Evolutionary conservation across 2,329 filamentous ascomycete species (phyloP), one percentile per base, ranked within the genome.

Genomic region (Trichophyton rubrum): DNA sequence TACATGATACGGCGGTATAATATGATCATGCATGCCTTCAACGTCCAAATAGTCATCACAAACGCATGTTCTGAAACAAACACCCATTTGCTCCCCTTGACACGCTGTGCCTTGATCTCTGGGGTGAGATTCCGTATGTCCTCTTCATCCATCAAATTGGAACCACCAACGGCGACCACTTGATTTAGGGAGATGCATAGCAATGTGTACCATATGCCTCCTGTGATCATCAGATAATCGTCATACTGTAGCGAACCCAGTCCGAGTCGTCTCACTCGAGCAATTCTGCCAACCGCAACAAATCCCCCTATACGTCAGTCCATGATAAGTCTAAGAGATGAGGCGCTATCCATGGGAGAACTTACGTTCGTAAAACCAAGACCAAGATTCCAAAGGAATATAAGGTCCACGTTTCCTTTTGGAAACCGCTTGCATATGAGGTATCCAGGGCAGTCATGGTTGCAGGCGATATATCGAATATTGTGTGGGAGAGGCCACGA

Each of bases 11-110:
- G 76, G 35, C 72, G 69, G 68, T 80, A 81, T 66, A 82, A 79
- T 43, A 80, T 71, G 64, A 82, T 69, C 68, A 83, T 75, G 66
- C 79, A 81, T 24, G 75, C 71, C 64, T 83, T 83, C 64, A 80
- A 72, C 15, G 75, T 68, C 79, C 80, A 83, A 35, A 75, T 68
- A 3, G 71, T 69, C n/a, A 83, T 73, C 17, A 85, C 74, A 73
- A 87, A 86, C 66, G 80, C 78, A 70, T 85, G 77, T 64, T 86
- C 83, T 2, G 82, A 80, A 7, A 84, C 78, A 41, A 85, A 74
- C 0, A 85, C 82, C 73, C 83, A 79, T 74, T 86, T 86, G 53
- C 81, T 84, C 9, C 83, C 84, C 41, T 69, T 72, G 0, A 73
- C 68, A 56, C 81, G 73, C 35, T 75, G 71, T 2, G 64, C 66